Evolutionary conservation across 2,329 filamentous ascomycete species (phyloP).

Genomic region (Neonectria punicea): DNA sequence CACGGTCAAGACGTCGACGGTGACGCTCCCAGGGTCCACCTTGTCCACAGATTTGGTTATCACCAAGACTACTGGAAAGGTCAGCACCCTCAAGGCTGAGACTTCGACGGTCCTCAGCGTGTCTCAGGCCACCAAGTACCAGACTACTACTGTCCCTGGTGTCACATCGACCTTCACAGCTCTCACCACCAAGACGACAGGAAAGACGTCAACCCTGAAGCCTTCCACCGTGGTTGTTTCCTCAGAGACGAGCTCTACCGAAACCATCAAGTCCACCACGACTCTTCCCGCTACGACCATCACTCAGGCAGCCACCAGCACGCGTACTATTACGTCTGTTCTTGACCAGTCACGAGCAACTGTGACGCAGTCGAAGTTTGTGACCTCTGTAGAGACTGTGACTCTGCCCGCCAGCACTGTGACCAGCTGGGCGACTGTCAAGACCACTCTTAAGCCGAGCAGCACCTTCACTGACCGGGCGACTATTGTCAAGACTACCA

Average conservation of each 20-base stretch:
- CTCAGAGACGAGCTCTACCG: slow-evolving; percentile 28
- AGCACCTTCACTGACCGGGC: slow-evolving; percentile 28
- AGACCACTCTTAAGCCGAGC: slow-evolving; percentile 37
- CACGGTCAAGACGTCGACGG: slow-evolving; percentile 12
- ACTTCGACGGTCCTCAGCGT: slow-evolving; percentile 24
- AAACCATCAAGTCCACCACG: slow-evolving; percentile 19
- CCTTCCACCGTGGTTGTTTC: slow-evolving; percentile 29
- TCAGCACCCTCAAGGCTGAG: slow-evolving; percentile 33
- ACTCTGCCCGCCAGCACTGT: slow-evolving; percentile 34
- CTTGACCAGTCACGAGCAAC: slow-evolving; percentile 20
- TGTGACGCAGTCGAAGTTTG: slow-evolving; percentile 14
- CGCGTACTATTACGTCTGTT: slow-evolving; percentile 23
- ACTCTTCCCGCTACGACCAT: slow-evolving; percentile 18
- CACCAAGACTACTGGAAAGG: slow-evolving; percentile 36
- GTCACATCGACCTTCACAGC: slow-evolving; percentile 28
- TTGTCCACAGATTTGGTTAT: slow-evolving; percentile 28
- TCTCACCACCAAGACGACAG: slow-evolving; percentile 26
- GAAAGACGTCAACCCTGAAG: slow-evolving; percentile 39
- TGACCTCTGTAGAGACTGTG: slow-evolving; percentile 24
- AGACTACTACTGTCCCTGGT: slow-evolving; percentile 28
- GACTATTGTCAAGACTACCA: slow-evolving; percentile 28
- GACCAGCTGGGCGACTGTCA: slow-evolving; percentile 38
- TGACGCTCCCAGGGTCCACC: slow-evolving; percentile 27
- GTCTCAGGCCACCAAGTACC: slow-evolving; percentile 5
- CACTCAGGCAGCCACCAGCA: slow-evolving; percentile 7